phyloP scores from a whole-genome alignment of 139 green algal species.

The Coelastrella sp. region DNA sequence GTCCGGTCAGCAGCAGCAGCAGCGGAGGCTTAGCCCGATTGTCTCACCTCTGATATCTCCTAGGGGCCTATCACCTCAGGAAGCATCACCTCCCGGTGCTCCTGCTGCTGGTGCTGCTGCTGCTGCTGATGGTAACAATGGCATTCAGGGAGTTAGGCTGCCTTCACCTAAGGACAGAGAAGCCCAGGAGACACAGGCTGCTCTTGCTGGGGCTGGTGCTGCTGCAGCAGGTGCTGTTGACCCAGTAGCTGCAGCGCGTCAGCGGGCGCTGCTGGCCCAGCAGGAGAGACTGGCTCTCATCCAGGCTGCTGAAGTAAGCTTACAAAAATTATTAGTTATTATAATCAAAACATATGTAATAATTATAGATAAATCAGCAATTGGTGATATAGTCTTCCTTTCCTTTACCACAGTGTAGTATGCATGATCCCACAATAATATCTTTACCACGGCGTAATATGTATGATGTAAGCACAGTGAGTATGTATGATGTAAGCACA shows the following conservation, averaged over 20 bases:
- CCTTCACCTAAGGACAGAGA: neutral
- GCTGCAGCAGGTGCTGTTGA: neutral
- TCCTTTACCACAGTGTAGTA: too few species aligned
- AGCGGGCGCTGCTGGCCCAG: constrained; percentile 39
- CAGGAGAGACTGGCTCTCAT: constrained; percentile 44
- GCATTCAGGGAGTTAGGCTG: neutral
- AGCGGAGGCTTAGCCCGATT: neutral
- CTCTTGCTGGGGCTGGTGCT: neutral
- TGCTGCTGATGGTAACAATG: neutral
- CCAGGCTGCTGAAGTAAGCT: constrained; percentile 44
- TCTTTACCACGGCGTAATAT: too few species aligned
- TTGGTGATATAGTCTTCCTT: too few species aligned
- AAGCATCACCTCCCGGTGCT: neutral
- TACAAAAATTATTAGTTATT: too few species aligned
- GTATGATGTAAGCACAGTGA: too few species aligned
- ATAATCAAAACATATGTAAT: too few species aligned
- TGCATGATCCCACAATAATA: too few species aligned
- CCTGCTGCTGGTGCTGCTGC: constrained; percentile 24
- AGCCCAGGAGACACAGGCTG: neutral
- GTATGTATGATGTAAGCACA: too few species aligned
- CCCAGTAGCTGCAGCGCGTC: constrained; percentile 30
- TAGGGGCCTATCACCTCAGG: neutral
- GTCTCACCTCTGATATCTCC: constrained; percentile 10
- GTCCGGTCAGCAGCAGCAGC: constrained; percentile 5
- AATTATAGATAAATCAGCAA: too few species aligned